Percentiles rank a stretch among this genome's conserved stretches.
Conservation (phyloP, 2,329 filamentous ascomycete genomes). For the Cryphonectria parasitica region DNA sequence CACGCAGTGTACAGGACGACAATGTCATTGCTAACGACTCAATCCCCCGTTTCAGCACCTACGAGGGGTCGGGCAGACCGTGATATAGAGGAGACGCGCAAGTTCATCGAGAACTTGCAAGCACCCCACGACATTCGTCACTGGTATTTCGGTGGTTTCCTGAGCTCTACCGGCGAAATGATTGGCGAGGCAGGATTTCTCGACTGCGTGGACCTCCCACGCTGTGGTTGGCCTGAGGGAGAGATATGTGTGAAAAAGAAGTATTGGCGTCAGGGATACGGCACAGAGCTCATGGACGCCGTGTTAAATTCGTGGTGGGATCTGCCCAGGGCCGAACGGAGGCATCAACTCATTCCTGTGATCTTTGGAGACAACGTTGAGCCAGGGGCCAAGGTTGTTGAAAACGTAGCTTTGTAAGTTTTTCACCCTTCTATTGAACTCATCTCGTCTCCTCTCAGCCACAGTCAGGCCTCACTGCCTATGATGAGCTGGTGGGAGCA, state of each 20-base stretch:
- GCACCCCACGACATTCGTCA: background rate
- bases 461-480: background rate
- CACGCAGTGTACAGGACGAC: background rate
- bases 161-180: conserved; percentile 15
- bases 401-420: conserved; percentile 9
- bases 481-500: background rate
- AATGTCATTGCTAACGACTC: background rate
- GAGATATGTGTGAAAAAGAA: conserved; percentile 22
- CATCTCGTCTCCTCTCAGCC: background rate
- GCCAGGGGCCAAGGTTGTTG: conserved; percentile 5
- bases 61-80: conserved; percentile 12
- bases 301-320: conserved; percentile 25
- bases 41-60: background rate
- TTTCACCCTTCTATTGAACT: background rate
- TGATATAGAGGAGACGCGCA: conserved; percentile 10
- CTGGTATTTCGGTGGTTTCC: conserved; percentile 21
- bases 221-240: conserved; percentile 25
- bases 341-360: conserved; percentile 19
- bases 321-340: conserved; percentile 21
- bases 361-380: background rate
- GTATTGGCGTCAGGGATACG: conserved; percentile 29
- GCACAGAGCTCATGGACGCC: conserved; percentile 21
- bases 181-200: conserved; percentile 13
- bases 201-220: conserved; percentile 16
- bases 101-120: background rate